Evolutionary conservation across 371 early-diverging fungal species (phyloP).

Genomic region (Haplosporangium sp.): DNA sequence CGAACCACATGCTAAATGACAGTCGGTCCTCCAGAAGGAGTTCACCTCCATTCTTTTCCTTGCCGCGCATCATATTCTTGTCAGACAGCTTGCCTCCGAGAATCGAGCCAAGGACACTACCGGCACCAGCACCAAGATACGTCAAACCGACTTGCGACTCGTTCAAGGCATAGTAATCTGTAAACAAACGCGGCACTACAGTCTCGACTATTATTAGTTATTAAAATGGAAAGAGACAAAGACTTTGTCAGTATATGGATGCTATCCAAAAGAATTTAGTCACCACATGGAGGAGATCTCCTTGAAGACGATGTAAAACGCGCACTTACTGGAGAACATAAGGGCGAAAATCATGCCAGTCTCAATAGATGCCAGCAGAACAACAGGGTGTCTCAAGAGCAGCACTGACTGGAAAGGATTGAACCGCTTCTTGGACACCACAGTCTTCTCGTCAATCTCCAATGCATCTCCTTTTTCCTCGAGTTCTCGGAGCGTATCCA

Average conservation of each 20-base stretch:
- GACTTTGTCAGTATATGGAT: not conserved
- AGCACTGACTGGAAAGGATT: constrained; percentile 56
- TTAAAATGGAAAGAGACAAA: not conserved
- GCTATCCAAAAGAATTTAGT: not conserved
- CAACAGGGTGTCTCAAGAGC: constrained; percentile 59
- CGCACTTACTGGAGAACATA: constrained; percentile 53
- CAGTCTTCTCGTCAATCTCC: constrained; percentile 16
- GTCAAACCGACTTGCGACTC: constrained; percentile 56
- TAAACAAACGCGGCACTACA: constrained; percentile 31
- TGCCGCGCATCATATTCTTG: constrained; percentile 58
- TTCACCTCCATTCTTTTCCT: constrained; percentile 59
- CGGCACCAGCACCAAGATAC: constrained; percentile 62
- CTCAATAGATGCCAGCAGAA: constrained; percentile 61
- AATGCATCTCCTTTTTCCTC: constrained; percentile 8
- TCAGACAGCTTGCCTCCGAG: constrained; percentile 67
- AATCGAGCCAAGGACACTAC: constrained; percentile 66
- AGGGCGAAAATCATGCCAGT: constrained; percentile 66
- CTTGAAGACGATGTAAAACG: not conserved
- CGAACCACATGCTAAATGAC: constrained; percentile 65
- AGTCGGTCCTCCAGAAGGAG: constrained; percentile 68
- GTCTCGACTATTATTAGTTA: constrained; percentile 33
- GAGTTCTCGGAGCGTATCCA: constrained; percentile 5
- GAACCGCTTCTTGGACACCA: constrained; percentile 9
- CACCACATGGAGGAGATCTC: not conserved
- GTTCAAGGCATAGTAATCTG: constrained; percentile 19